A percentile compares a stretch with the other conserved stretches of the same genome.
These are phyloP conservation scores for Arachis monticola DNA, from an alignment of 331 rosid genomes.

Conservation along the genomic window DNA sequence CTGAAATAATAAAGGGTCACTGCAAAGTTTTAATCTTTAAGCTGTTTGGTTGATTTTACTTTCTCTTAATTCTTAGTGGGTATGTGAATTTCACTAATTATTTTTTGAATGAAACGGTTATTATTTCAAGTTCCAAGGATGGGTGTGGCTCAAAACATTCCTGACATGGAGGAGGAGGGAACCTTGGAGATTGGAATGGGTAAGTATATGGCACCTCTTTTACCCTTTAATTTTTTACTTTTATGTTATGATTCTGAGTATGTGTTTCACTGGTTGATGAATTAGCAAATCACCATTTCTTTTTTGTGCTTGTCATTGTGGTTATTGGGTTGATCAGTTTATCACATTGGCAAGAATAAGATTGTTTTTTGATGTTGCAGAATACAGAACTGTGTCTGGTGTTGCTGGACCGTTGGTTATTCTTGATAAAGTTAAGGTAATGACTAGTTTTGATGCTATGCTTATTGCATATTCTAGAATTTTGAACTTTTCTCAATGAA, in stretches of 20 bases:
- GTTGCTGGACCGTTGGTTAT: slow-evolving; percentile 99
- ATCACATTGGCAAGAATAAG: slow-evolving; percentile 5
- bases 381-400: slow-evolving; percentile 98
- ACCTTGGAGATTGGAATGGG: slow-evolving; percentile 96
- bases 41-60: slow-evolving; percentile 17
- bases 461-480: slow-evolving; percentile 1
- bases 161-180: slow-evolving; percentile 62
- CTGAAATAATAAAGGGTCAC: slow-evolving; percentile 10
- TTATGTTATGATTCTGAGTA: background rate
- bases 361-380: slow-evolving; percentile 53
- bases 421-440: slow-evolving; percentile 97
- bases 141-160: slow-evolving; percentile 66
- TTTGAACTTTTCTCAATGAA: slow-evolving; percentile 32
- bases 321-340: slow-evolving; percentile 17
- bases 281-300: slow-evolving; percentile 2
- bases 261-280: slow-evolving; percentile 2
- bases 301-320: background rate
- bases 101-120: background rate
- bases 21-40: slow-evolving; percentile 5
- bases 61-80: slow-evolving; percentile 6
- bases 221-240: slow-evolving; percentile 4
- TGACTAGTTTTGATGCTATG: background rate
- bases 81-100: slow-evolving; percentile 10
- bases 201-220: slow-evolving; percentile 41
- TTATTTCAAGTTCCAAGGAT: slow-evolving; percentile 50